Evolutionary conservation across 1,139 yeast genomes (phyloP).

Genomic region (Lodderomyces pseudojiufengensis): DNA sequence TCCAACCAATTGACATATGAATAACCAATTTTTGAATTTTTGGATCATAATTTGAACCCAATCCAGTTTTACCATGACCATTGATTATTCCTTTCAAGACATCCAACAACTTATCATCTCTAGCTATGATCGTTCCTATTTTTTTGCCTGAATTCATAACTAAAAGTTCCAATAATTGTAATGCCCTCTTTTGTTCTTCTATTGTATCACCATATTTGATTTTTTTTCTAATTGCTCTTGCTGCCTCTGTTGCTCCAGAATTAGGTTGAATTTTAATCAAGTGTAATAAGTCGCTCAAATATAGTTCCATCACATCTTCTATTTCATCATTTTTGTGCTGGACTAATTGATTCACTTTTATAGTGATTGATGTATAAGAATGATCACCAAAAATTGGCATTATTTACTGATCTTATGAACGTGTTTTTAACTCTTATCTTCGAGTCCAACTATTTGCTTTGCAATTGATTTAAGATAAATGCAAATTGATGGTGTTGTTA

Average conservation of each 20-base stretch:
- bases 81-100: conserved; percentile 51
- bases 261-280: conserved; percentile 37
- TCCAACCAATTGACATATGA: conserved; percentile 62
- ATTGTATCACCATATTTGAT: conserved; percentile 72
- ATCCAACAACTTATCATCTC: conserved; percentile 69
- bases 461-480: background rate
- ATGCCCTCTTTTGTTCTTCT: conserved; percentile 60
- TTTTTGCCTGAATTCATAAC: conserved; percentile 68
- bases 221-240: conserved; percentile 83
- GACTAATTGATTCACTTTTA: conserved; percentile 42
- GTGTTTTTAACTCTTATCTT: no score
- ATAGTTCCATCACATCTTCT: conserved; percentile 35
- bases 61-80: conserved; percentile 36
- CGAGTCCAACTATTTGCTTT: no score
- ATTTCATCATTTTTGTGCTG: conserved; percentile 29
- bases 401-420: background rate
- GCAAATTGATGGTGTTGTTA: no score
- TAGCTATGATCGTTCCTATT: conserved; percentile 51
- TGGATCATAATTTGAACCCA: conserved; percentile 38
- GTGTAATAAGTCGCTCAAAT: conserved; percentile 35
- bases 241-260: conserved; percentile 71
- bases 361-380: conserved; percentile 40
- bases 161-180: conserved; percentile 67
- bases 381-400: conserved; percentile 46
- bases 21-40: conserved; percentile 45